A percentile compares a stretch with the other conserved stretches of the same genome.
Conservation (phyloP, 148 eudicot genomes). For the Chenopodium quinoa region DNA sequence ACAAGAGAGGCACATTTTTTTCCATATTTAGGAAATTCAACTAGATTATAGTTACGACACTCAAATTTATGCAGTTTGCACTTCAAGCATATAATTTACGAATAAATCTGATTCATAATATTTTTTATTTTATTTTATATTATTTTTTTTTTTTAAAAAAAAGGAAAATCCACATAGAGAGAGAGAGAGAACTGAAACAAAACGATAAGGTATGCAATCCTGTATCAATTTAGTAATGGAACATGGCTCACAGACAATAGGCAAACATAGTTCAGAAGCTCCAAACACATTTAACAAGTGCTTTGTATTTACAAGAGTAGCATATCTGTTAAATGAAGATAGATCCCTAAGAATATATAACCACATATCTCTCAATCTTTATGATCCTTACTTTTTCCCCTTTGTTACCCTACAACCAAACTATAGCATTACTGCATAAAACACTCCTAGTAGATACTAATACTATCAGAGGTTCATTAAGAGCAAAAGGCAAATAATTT, state of each 20-base stretch:
- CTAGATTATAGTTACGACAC: not conserved
- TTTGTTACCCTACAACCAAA: not conserved
- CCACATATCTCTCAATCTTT: not conserved
- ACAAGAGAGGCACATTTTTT: not conserved
- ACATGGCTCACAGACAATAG: not conserved
- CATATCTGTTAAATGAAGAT: not conserved
- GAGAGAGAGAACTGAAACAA: not conserved
- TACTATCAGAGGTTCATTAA: not conserved
- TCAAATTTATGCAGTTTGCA: not conserved
- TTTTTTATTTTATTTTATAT: too few relatives aligned
- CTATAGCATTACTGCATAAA: not conserved
- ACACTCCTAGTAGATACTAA: not conserved
- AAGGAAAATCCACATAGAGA: not conserved
- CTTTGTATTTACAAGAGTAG: not conserved
- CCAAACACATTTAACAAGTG: not conserved
- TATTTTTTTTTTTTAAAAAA: too few relatives aligned
- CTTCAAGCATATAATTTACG: not conserved
- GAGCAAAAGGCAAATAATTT: not conserved
- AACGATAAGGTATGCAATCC: not conserved
- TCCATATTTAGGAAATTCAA: not conserved
- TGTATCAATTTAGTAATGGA: not conserved
- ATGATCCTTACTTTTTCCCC: not conserved
- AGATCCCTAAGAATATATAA: not conserved
- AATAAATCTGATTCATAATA: not conserved
- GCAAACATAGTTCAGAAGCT: not conserved